Evolutionary conservation across 352 stramenopile species (phyloP), one percentile per base, ranked within the genome.

Genomic region (Pseudoperonospora humuli): DNA sequence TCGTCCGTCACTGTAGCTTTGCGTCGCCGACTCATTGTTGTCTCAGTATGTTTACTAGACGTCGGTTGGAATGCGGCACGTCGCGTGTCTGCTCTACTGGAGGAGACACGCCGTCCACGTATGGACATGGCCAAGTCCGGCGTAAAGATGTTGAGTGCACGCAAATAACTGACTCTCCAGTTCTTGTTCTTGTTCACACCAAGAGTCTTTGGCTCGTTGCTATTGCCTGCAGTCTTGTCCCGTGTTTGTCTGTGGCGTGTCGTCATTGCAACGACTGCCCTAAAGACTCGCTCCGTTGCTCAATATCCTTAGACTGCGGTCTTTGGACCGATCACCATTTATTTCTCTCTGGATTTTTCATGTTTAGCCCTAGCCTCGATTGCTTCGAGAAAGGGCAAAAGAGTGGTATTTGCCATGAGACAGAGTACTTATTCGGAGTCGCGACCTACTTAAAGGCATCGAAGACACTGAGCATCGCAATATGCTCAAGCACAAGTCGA

Each of bases 101-200:
- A 0, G 2, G 34, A 2, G 19, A 37, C 37, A 20, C 38, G 39
- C 6, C 53, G 46, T 1, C 39, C 36, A 5, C 61, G 49, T 18
- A 33, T 51, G n/a, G 51, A 36, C 15, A 52, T 54, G 6, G 56
- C 33, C 37, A 70, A 31, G 37, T 86, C 74, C 10, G 66, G 62
- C 23, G 68, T 63, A 43, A 68, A 77, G 41, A 88, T 86, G 43
- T 88, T 85, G 14, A 88, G 61, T n/a, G 73, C 73, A 40, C 67
- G 73, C 21, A 88, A 53, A 51, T 88, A 88, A 57, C 84, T 88
- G 37, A 67, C 73, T 17, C 76, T 66, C 76, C 76, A 88, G 50
- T 79, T 84, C 57, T 83, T 70, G 44, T 64, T 63, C 49, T 57
- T 65, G 37, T 58, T 60, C 34, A 45, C 45, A 26, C 31, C 52